Conservation (phyloP, 1,284 basidiomycete genomes). For the Ceratorhiza oryzae-sativae region DNA sequence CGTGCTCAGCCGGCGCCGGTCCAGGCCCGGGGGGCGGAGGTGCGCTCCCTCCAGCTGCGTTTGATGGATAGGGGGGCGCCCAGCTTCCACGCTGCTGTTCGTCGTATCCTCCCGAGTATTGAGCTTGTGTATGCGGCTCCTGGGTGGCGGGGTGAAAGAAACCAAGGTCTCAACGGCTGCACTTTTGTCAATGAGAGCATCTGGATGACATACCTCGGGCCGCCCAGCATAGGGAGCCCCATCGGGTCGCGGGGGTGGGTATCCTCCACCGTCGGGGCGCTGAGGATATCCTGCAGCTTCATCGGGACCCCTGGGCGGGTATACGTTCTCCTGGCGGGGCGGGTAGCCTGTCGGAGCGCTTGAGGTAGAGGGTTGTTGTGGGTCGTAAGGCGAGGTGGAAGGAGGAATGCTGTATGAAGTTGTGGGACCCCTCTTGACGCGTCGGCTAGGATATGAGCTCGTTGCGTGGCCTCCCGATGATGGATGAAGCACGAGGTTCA, state of each 20-base stretch:
- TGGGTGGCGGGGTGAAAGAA: background rate
- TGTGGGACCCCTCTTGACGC: conserved; percentile 29
- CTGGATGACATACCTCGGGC: conserved; percentile 26
- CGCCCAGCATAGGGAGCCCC: conserved; percentile 21
- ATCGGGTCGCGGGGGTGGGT: conserved; percentile 24
- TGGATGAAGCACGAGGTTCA: conserved; percentile 86
- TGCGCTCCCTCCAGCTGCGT: conserved; percentile 13
- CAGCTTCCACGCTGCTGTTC: conserved; percentile 31
- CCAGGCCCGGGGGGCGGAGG: conserved; percentile 27
- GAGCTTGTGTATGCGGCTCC: conserved; percentile 40
- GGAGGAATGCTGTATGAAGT: conserved; percentile 37
- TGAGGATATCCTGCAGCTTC: conserved; percentile 24
- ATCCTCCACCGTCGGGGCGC: conserved; percentile 24
- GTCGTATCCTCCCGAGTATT: conserved; percentile 24
- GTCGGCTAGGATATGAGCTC: conserved; percentile 30
- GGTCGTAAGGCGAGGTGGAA: conserved; percentile 9
- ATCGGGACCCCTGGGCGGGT: conserved; percentile 26
- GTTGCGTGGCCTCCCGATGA: conserved; percentile 47
- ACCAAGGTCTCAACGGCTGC: conserved; percentile 5
- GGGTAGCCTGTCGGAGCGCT: conserved; percentile 23
- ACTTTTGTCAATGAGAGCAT: background rate
- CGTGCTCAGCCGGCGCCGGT: conserved; percentile 31
- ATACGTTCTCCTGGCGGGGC: conserved; percentile 29
- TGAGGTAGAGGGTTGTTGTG: conserved; percentile 30
- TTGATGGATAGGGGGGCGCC: conserved; percentile 35